Evolutionary conservation across 73 alveolate genomes (phyloP).

Genomic region (Paramecium pentaurelia): DNA sequence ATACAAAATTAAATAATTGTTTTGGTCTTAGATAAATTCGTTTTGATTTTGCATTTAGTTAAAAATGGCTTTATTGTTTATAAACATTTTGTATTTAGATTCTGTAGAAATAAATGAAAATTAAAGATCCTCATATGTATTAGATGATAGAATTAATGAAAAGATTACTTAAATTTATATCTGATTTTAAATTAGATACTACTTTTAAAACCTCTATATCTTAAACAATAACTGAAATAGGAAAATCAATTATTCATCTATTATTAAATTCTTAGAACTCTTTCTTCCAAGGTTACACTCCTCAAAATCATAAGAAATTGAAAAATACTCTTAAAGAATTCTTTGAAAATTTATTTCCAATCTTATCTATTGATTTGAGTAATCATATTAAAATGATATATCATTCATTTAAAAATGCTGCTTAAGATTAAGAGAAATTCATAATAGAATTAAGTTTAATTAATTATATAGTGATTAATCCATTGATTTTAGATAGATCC

Average conservation of each 20-base stretch:
- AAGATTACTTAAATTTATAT: background rate
- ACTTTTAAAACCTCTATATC: background rate
- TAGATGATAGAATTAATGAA: slow-evolving; percentile 41
- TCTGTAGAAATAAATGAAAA: background rate
- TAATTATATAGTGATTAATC: background rate
- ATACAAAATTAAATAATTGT: background rate
- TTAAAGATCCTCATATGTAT: slow-evolving; percentile 14
- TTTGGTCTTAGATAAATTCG: background rate
- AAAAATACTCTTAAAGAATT: background rate
- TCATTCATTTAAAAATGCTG: slow-evolving; percentile 5
- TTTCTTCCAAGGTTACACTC: background rate
- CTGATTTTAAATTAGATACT: background rate
- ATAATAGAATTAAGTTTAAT: slow-evolving; percentile 2
- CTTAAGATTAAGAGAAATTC: background rate
- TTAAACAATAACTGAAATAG: background rate
- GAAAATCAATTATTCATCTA: background rate
- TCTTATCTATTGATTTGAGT: background rate
- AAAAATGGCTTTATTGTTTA: background rate
- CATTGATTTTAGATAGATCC: background rate
- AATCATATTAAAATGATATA: background rate
- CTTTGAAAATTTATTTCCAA: slow-evolving; percentile 10
- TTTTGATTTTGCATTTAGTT: background rate
- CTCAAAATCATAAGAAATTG: slow-evolving; percentile 1
- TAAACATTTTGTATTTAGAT: background rate
- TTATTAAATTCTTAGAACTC: background rate